These are phyloP conservation scores for Corylus avellana DNA, from an alignment of 306 rosid genomes.

Conservation along the genomic window DNA sequence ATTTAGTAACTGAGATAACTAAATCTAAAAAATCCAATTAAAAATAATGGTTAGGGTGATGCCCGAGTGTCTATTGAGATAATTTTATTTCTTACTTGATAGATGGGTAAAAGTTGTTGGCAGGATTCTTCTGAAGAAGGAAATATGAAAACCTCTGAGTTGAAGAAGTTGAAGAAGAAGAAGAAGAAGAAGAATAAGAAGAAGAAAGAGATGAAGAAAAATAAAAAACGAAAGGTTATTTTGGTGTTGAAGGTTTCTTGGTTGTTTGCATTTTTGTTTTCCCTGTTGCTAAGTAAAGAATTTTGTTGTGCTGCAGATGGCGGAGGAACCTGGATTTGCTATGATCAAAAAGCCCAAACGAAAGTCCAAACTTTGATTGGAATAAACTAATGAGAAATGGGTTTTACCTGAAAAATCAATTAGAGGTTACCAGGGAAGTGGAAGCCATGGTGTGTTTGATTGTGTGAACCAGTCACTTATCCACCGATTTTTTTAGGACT, in stretches of 20 bases:
- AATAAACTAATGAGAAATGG: neutral
- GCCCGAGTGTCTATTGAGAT: constrained; percentile 5
- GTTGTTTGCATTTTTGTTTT: constrained; percentile 10
- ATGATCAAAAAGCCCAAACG: constrained; percentile 44
- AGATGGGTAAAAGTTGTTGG: constrained; percentile 20
- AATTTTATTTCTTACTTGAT: constrained; percentile 5
- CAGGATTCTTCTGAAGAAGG: constrained; percentile 53
- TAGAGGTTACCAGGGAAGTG: neutral
- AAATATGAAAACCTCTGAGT: constrained; percentile 28
- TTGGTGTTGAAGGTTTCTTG: constrained; percentile 18
- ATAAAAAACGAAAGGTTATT: constrained; percentile 45
- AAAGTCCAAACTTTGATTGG: constrained; percentile 47
- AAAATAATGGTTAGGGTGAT: neutral
- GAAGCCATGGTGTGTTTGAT: neutral
- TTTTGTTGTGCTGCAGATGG: constrained; percentile 41
- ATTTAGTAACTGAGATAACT: neutral
- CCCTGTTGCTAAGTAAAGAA: constrained; percentile 8
- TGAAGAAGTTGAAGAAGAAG: constrained; percentile 51
- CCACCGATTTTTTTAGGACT: neutral
- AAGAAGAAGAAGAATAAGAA: constrained; percentile 36
- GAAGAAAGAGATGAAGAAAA: constrained; percentile 10
- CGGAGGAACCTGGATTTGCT: constrained; percentile 41
- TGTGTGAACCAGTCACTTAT: neutral
- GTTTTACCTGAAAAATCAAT: constrained; percentile 1
- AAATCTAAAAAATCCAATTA: neutral